Evolutionary conservation across 768 basidiomycete genomes (phyloP), one percentile per base, ranked within the genome.

Genomic region (Kwoniella bestiolae): DNA sequence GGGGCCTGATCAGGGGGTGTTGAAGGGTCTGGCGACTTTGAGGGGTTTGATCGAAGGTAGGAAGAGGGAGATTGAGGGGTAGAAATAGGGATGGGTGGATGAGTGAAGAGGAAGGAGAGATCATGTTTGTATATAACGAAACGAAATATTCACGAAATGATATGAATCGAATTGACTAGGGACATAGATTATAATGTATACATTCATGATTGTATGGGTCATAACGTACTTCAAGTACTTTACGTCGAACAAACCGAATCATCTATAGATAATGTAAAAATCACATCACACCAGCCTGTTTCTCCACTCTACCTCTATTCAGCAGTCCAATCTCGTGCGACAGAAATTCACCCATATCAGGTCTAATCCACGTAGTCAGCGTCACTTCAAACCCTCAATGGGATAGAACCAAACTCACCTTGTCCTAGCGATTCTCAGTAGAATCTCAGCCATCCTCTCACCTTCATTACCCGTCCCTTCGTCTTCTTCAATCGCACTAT

Each of bases 1-100:
- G 71, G 94, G 94, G 3, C 87, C 88, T 1, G 94, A 97, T 77
- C 80, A 85, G 41, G 90, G 95, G 0, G 87, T 94, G 18, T 78
- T 95, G 68, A 79, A 82, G 34, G 95, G 94, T 3, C 69, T 97
- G 63, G 83, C 87, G 56, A 93, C 89, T 0, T 78, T 90, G 41
- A 78, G 89, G 29, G 72, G 69, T 5, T 78, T 96, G 61, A 71
- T 95, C 56, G 85, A 88, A 64, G 86, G 82, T 8, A 82, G 91
- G 66, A 84, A 85, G 34, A 80, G 80, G 57, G 83, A 85, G 65
- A 82, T 89, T 34, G 59, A 60, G 18, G 59, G 38, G 38, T n/a
- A n/a, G 38, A 4, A 14, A 8, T 41, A 41, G 12, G 18, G 38
- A 41, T 14, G 6, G 18, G 18, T 41, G 6, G 18, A 41, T 3